Evolutionary conservation across 805 yeast genomes (phyloP), one percentile per base, ranked within the genome.

Genomic region (Candida rishiriensis): DNA sequence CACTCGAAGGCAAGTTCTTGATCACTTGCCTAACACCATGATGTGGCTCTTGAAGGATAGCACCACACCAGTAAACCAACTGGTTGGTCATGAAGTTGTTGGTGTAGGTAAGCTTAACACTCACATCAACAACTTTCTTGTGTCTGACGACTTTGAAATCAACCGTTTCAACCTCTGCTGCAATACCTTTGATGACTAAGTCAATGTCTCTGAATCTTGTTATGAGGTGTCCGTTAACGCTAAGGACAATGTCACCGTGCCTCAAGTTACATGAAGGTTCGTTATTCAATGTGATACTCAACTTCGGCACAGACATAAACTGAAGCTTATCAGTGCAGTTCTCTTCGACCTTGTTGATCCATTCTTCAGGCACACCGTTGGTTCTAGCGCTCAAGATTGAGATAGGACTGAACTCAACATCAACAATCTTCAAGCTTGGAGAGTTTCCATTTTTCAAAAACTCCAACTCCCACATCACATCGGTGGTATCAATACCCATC

Each of bases 21-120:
- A 86, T 82, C 33, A 85, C 80, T 66, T 89, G 96, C 50, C 90
- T 78, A 14, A 89, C 96, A 9, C 93, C 91, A 58, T 85, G 95
- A 63, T 88, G 97, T n/a, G 97, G 96, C 33, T 79, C 75, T 59
- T 90, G 97, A 30, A 90, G 63, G 6, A 84, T 66, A 34, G 89
- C 83, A 17, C 97, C 97, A 41, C 89, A 79, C 93, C 96, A 90
- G 39, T 76, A 71, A 9, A 86, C 82, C 34, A 88, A 68, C 43
- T 83, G 81, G 33, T 77, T 75, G 1, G 95, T 88, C 44, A 73
- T 69, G 38, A 79, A 66, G 34, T 73, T 72, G 28, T 72, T 68
- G 3, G 89, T 74, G 16, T 77, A 75, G 2, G 79, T 75, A 3
- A 95, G 81, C 10, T 85, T 81, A 10, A 86, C 88, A 15, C 60